Evolutionary conservation across 331 rosid species (phyloP).

Genomic region (Quercus lobata): DNA sequence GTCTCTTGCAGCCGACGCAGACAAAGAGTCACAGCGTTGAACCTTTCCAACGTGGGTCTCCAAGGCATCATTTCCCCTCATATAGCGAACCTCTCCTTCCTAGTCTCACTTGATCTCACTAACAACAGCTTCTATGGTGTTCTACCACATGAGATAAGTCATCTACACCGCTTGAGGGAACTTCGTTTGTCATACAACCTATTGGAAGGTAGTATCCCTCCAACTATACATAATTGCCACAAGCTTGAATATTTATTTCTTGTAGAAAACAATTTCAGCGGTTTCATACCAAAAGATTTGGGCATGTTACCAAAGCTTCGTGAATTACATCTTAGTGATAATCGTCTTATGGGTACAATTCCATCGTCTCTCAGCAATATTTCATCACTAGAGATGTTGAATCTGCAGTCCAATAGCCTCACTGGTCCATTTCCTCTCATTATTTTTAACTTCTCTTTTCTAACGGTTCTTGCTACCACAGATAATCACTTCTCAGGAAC

Average conservation of each 20-base stretch:
- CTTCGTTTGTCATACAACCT: background rate
- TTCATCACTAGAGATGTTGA: background rate
- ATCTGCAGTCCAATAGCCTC: background rate
- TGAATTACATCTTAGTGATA: background rate
- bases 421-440: background rate
- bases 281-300: slow-evolving; percentile 16
- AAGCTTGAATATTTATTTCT: background rate
- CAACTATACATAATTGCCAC: background rate
- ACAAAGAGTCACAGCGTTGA: background rate
- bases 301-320: background rate
- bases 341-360: background rate
- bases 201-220: background rate
- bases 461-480: too few species aligned
- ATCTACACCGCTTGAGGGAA: background rate
- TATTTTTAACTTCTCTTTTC: too few species aligned
- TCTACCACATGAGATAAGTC: background rate
- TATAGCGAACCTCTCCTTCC: slow-evolving; percentile 2
- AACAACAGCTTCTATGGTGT: background rate
- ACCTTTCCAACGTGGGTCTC: background rate
- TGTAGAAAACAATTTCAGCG: background rate
- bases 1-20: background rate
- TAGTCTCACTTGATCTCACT: background rate
- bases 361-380: background rate
- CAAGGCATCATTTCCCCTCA: slow-evolving; percentile 6
- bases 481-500: too few species aligned